Evolutionary conservation across 176 grass and related monocot species (phyloP), one percentile per base, ranked within the genome.

Genomic region (Cymbopogon citratus): DNA sequence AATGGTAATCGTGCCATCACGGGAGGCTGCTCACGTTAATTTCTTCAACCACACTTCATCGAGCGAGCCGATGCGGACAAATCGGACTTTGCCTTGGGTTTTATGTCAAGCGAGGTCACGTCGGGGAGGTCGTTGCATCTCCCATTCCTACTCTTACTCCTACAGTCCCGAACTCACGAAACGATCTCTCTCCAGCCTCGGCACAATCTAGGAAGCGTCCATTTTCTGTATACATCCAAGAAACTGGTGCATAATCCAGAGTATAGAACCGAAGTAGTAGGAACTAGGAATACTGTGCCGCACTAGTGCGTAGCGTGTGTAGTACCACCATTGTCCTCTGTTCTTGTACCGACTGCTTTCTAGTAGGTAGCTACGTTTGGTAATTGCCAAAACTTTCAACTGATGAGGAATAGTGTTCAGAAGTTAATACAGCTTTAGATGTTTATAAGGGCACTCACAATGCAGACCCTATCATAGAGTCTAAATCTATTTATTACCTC

Each of bases 1-100:
- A 52, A 82, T 44, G 29, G 19, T 31, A 68, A 13, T 15, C 52
- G 52, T 41, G 56, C 66, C 19, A 63, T 24, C 40, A 51, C 64
- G 51, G 72, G 52, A 81, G 34, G 63, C 3, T n/a, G 9, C 40
- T 41, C 83, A n/a, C 59, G 51, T 88, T 65, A 79, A 67, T 88
- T 69, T 49, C 86, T 88, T 88, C 68, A 21, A n/a, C 7, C 19
- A 73, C 38, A 83, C 67, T 84, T 83, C 44, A 83, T 4, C 45
- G 66, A 83, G 68, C 43, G 11, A n/a, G 5, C 9, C 24, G 86
- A 83, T 44, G 66, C 33, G 43, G 66, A 83, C 64, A 34, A 13
- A 23, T 51, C 51, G n/a, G 49, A 15, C 35, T 7, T 10, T 26
- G 66, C 8, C 7, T 33, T 33, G 31, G 7, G 6, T 44, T 80